Evolutionary conservation across 2,329 filamentous ascomycete species (phyloP), one percentile per base, ranked within the genome.

Genomic region (Botryosphaeria dothidea): DNA sequence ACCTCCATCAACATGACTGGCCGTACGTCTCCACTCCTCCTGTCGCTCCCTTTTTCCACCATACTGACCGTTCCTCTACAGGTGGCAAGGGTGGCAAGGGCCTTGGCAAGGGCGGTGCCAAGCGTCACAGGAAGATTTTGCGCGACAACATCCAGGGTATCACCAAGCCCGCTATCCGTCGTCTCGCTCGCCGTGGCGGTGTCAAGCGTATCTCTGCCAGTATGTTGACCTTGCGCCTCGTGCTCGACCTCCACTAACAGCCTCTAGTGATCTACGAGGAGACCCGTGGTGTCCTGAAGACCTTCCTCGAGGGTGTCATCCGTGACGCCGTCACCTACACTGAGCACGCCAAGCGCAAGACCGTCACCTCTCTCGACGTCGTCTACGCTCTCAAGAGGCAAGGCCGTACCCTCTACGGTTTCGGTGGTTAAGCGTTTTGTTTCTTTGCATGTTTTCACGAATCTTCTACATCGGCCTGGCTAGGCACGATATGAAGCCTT

Each of bases 341-440:
- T 64, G 89, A 91, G 83, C 89, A 91, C 83, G 89, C 89, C 82
- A 92, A 91, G 87, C 88, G 89, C 81, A 91, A 91, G 88, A 91
- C 89, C 15, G 89, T 92, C 79, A 91, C 85, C 56, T 87, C 86
- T 4, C 84, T 88, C 69, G 86, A 88, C 71, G 86, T 88, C 41
- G 86, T 88, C 77, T 87, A 88, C 73, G 84, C 84, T 65, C 80
- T 87, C 69, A 87, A 89, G 84, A 82, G 86, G 76, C 86, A 89
- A 80, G 86, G 86, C 76, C 84, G 90, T 69, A 80, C 91, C 78
- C 90, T 93, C 71, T 94, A 93, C 86, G 91, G 91, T 84, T 93
- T 93, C 86, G 91, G 91, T 86, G 91, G 91, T 86, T 94, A 91
- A 88, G 75, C 75, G 25, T 31, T n/a, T 56, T 17, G 21, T 54